These are phyloP conservation scores for Trametes sp. DNA, from an alignment of 1,284 basidiomycete genomes.

Conservation along the genomic window DNA sequence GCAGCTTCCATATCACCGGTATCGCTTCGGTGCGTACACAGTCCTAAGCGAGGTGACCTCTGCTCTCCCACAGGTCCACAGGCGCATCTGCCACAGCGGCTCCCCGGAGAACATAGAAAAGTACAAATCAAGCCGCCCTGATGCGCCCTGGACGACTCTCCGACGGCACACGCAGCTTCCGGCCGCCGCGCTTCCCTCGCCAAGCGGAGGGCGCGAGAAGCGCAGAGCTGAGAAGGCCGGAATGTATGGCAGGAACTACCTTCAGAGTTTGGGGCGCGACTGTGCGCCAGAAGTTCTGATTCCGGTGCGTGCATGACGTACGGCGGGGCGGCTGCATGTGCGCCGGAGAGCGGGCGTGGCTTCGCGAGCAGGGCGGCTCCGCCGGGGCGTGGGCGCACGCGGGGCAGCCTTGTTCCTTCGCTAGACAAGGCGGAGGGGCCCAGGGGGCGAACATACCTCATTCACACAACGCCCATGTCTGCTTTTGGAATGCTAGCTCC, in stretches of 20 bases:
- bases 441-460: neutral
- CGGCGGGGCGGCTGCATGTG: neutral
- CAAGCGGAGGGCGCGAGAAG: neutral
- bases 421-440: neutral
- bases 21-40: too few relatives aligned
- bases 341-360: neutral
- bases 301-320: neutral
- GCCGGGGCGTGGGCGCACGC: neutral
- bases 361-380: neutral
- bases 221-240: neutral
- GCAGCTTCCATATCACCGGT: too few relatives aligned
- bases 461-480: neutral
- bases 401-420: constrained; percentile 7
- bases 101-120: too few relatives aligned
- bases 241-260: neutral
- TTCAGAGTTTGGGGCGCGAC: neutral
- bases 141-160: neutral
- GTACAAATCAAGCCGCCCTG: neutral
- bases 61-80: too few relatives aligned
- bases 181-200: neutral
- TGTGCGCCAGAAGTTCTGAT: neutral
- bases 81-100: too few relatives aligned
- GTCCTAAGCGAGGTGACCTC: too few relatives aligned
- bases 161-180: neutral
- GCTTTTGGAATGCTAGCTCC: too few relatives aligned